Conservation (phyloP, 2,329 filamentous ascomycete species). For the Fusarium sp. region DNA sequence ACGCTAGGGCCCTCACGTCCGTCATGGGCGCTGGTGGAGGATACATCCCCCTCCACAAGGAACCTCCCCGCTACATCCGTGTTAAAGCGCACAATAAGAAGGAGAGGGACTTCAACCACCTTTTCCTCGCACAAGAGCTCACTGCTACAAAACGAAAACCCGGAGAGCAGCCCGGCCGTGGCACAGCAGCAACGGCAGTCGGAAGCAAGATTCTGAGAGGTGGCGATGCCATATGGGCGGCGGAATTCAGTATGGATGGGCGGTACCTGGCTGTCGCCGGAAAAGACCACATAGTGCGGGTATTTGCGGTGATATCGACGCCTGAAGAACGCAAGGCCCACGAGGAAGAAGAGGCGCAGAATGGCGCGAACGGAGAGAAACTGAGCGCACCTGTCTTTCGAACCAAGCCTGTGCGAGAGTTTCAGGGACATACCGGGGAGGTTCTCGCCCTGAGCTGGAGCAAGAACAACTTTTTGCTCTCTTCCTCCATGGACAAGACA, state of each 20-base stretch:
- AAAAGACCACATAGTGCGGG: constrained; percentile 86
- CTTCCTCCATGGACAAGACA: constrained; percentile 98
- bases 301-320: constrained; percentile 91
- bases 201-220: constrained; percentile 61
- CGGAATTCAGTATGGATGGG: constrained; percentile 94
- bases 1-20: constrained; percentile 86
- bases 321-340: constrained; percentile 83
- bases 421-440: constrained; percentile 86
- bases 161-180: constrained; percentile 49
- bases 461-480: constrained; percentile 98
- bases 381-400: constrained; percentile 93
- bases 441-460: constrained; percentile 97
- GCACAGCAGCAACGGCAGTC: constrained; percentile 54
- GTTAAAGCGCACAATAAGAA: constrained; percentile 87
- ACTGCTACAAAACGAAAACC: constrained; percentile 67
- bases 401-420: constrained; percentile 83
- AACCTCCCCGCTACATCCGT: constrained; percentile 92
- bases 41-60: constrained; percentile 89
- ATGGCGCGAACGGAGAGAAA: constrained; percentile 65
- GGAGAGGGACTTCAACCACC: constrained; percentile 83
- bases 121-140: constrained; percentile 96
- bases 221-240: constrained; percentile 87
- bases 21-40: constrained; percentile 77
- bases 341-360: constrained; percentile 72
- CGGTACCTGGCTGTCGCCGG: constrained; percentile 93